Conservation (phyloP, 257 asterid species). For the Solanum paucissectum region DNA sequence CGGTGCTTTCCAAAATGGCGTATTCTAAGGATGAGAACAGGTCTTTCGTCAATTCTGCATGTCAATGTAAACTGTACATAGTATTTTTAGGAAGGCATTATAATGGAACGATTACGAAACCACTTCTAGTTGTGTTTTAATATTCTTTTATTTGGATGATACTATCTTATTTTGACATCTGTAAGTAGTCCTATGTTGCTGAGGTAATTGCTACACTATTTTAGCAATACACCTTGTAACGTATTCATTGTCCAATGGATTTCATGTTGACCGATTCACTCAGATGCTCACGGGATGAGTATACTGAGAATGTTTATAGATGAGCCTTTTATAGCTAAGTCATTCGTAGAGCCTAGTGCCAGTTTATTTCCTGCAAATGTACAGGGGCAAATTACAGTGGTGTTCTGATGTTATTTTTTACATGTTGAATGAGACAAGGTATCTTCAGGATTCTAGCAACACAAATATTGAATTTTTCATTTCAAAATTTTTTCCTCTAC, state of each 20-base stretch:
- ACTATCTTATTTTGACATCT: constrained; percentile 13
- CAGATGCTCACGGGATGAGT: neutral
- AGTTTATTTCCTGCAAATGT: constrained; percentile 37
- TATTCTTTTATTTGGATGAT: neutral
- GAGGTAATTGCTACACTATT: constrained; percentile 21
- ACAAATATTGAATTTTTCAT: constrained; percentile 3
- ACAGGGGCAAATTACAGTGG: constrained; percentile 56
- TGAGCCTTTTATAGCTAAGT: constrained; percentile 25
- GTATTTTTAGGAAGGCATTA: constrained; percentile 23
- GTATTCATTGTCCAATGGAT: neutral
- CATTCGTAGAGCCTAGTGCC: constrained; percentile 32
- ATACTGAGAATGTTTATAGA: neutral
- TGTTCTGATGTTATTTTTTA: constrained; percentile 53
- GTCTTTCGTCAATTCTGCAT: constrained; percentile 68
- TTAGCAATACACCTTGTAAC: neutral
- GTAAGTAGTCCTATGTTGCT: constrained; percentile 10
- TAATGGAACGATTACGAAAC: constrained; percentile 9
- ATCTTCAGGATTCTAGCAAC: constrained; percentile 44
- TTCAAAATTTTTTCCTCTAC: neutral
- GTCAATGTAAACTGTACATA: constrained; percentile 43
- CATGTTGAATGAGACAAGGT: constrained; percentile 67
- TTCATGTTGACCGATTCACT: neutral
- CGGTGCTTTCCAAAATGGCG: constrained; percentile 53
- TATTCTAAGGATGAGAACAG: constrained; percentile 92
- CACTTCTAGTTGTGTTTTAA: constrained; percentile 18